Evolutionary conservation across 495 filamentous ascomycete species (phyloP).

Genomic region (Hyaloscypha variabilis): DNA sequence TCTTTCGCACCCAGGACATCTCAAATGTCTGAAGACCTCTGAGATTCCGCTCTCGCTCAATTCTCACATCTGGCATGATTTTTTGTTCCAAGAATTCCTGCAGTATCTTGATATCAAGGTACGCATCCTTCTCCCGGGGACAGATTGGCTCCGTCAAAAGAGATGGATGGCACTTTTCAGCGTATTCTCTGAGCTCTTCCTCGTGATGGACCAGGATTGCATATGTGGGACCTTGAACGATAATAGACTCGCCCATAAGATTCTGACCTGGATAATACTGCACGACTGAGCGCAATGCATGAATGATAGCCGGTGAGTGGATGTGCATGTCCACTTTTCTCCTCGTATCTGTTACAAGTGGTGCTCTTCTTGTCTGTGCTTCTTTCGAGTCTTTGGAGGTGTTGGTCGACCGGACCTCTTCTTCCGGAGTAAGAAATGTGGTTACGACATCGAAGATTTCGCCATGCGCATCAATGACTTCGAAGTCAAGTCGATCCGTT

Average conservation of each 20-base stretch:
- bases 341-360: too few species aligned
- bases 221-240: not conserved
- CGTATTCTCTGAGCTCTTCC: too few species aligned
- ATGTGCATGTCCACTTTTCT: slow-evolving; percentile 13
- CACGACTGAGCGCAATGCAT: slow-evolving; percentile 1
- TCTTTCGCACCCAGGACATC: not conserved
- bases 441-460: too few species aligned
- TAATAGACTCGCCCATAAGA: not conserved
- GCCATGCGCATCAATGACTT: too few species aligned
- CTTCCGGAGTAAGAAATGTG: too few species aligned
- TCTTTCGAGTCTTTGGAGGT: too few species aligned
- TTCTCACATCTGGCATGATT: not conserved
- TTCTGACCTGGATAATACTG: slow-evolving; percentile 12
- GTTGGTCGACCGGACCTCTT: too few species aligned
- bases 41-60: not conserved
- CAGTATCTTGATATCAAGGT: not conserved
- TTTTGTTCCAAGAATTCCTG: not conserved
- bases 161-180: too few species aligned
- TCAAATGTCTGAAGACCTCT: slow-evolving; percentile 7
- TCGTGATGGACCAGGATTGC: not conserved
- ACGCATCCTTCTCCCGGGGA: not conserved
- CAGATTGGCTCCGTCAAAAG: too few species aligned
- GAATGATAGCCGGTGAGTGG: not conserved
- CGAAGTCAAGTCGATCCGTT: too few species aligned
- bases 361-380: too few species aligned